These are phyloP conservation scores for Vicia sativa DNA, from an alignment of 306 rosid species.

Conservation along the genomic window DNA sequence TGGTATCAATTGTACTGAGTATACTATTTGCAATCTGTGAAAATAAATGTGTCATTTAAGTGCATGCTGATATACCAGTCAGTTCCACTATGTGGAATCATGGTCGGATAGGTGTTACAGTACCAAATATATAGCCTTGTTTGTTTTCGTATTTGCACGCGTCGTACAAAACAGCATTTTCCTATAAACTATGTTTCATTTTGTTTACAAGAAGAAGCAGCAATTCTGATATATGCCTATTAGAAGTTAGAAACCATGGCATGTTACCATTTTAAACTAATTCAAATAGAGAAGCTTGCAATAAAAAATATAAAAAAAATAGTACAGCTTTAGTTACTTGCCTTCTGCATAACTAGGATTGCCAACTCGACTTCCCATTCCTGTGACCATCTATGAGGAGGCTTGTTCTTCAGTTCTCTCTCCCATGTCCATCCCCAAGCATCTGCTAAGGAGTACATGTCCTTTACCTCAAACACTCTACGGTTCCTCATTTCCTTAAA, in stretches of 20 bases:
- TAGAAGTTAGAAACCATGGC: slow-evolving; percentile 5
- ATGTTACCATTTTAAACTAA: slow-evolving; percentile 32
- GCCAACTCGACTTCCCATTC: slow-evolving; percentile 97
- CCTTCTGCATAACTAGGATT: slow-evolving; percentile 80
- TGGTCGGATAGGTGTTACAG: too few relatives aligned
- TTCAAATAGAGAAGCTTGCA: slow-evolving; percentile 38
- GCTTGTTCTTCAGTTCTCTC: slow-evolving; percentile 64
- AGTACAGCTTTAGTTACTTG: slow-evolving; percentile 45
- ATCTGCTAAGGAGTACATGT: slow-evolving; percentile 94
- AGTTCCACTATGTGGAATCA: too few relatives aligned
- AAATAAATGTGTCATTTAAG: slow-evolving; percentile 7
- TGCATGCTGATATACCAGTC: background rate
- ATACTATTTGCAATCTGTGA: slow-evolving; percentile 16
- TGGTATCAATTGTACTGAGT: slow-evolving; percentile 16
- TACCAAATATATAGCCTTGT: too few relatives aligned
- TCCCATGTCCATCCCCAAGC: slow-evolving; percentile 99
- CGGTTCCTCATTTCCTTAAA: slow-evolving; percentile 87
- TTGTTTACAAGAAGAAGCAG: background rate
- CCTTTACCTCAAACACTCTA: slow-evolving; percentile 80
- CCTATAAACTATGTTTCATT: slow-evolving; percentile 23
- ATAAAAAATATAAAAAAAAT: slow-evolving; percentile 26
- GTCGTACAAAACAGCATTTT: too few relatives aligned
- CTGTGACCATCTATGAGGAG: slow-evolving; percentile 86
- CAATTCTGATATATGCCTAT: background rate
- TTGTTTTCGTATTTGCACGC: too few relatives aligned